Conservation (phyloP, 352 stramenopile species). For the Elongisporangium undulatum region DNA sequence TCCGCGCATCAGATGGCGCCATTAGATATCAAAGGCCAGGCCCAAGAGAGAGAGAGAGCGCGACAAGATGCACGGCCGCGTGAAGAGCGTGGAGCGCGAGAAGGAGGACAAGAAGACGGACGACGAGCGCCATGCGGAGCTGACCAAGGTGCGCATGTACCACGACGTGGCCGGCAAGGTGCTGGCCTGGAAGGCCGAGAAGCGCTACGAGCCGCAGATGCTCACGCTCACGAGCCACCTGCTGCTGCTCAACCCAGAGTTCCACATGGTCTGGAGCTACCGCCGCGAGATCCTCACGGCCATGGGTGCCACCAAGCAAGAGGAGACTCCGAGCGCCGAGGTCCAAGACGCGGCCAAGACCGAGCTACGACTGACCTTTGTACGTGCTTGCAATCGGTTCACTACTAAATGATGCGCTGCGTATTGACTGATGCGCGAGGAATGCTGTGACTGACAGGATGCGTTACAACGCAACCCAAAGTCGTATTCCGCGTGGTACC, state of each 20-base stretch:
- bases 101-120: constrained; percentile 65
- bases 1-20: background rate
- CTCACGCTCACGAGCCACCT: constrained; percentile 90
- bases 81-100: constrained; percentile 74
- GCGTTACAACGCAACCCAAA: constrained; percentile 96
- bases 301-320: constrained; percentile 14
- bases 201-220: constrained; percentile 38
- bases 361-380: constrained; percentile 86
- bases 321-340: constrained; percentile 16
- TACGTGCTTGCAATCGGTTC: constrained; percentile 8
- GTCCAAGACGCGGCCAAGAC: constrained; percentile 60
- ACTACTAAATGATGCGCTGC: background rate
- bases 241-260: constrained; percentile 95
- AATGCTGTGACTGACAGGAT: constrained; percentile 33
- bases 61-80: constrained; percentile 54
- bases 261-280: constrained; percentile 97
- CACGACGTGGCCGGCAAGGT: constrained; percentile 73
- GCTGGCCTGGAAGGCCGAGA: constrained; percentile 52
- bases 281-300: constrained; percentile 89
- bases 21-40: background rate
- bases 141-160: constrained; percentile 68
- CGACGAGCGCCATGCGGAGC: constrained; percentile 53
- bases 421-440: constrained; percentile 3
- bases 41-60: background rate
- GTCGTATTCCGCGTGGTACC: constrained; percentile 93